phyloP scores from a whole-genome alignment of 2,329 filamentous ascomycete species.

The Venturia aucupariae region DNA sequence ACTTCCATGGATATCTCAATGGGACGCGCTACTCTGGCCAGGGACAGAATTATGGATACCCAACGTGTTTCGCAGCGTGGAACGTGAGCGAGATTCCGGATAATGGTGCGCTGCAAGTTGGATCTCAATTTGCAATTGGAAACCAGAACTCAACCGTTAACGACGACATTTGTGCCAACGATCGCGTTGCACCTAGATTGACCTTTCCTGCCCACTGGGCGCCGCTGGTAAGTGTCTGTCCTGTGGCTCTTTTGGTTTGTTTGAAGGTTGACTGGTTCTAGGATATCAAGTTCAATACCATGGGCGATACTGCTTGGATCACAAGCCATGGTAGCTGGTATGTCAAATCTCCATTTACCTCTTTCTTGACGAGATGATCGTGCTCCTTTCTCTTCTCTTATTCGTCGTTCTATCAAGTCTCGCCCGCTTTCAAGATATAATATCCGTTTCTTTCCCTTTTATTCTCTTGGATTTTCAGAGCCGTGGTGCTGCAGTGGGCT shows the following conservation, averaged over 20 bases:
- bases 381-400: neutral
- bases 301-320: conserved; percentile 52
- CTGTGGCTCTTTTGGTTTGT: neutral
- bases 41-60: conserved; percentile 60
- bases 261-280: neutral
- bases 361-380: neutral
- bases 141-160: conserved; percentile 36
- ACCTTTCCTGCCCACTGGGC: conserved; percentile 59
- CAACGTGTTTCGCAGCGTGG: conserved; percentile 60
- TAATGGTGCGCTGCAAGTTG: conserved; percentile 34
- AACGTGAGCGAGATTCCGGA: conserved; percentile 41
- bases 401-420: neutral
- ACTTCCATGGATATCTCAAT: conserved; percentile 57
- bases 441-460: neutral
- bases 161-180: conserved; percentile 35
- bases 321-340: conserved; percentile 64
- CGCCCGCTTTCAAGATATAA: neutral
- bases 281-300: conserved; percentile 58
- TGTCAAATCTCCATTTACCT: neutral
- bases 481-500: neutral
- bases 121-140: conserved; percentile 37
- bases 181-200: conserved; percentile 40
- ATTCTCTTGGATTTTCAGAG: neutral
- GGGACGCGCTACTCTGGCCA: conserved; percentile 34
- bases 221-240: conserved; percentile 37